A percentile compares a stretch with the other conserved stretches of the same genome.
Evolutionary conservation across 164 flowering plant species (phyloP).

Genomic region (Annona squamosa): DNA sequence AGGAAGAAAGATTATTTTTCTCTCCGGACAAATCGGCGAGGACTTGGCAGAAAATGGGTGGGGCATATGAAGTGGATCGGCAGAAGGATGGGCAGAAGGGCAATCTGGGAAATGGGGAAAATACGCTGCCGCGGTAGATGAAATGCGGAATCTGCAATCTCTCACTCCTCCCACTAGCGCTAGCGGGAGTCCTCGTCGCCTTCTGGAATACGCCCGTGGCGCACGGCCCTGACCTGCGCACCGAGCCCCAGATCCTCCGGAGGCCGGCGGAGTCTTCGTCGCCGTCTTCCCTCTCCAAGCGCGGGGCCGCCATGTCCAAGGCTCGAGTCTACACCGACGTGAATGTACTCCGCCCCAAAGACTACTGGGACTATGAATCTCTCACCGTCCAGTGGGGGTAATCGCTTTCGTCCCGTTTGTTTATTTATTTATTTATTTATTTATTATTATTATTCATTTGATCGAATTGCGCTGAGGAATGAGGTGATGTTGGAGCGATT

Average conservation of each 20-base stretch:
- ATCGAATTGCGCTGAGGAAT: neutral
- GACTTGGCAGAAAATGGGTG: neutral
- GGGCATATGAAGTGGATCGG: no score
- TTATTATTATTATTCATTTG: neutral
- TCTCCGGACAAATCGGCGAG: no score
- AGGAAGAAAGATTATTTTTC: no score
- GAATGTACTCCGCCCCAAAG: constrained; percentile 55
- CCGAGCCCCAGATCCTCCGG: neutral
- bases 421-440: neutral
- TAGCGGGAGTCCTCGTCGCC: constrained; percentile 34
- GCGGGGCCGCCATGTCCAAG: constrained; percentile 26
- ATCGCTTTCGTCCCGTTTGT: neutral
- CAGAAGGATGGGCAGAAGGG: neutral
- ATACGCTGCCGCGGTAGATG: neutral
- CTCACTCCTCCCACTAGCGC: constrained; percentile 14
- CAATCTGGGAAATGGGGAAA: neutral
- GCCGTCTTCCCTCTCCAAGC: neutral
- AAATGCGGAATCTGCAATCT: neutral
- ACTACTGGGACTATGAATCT: constrained; percentile 71
- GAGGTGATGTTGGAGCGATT: neutral
- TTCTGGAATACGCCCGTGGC: constrained; percentile 30
- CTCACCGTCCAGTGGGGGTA: constrained; percentile 80
- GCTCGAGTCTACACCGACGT: constrained; percentile 65
- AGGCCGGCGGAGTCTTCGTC: neutral
- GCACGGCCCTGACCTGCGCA: constrained; percentile 22